Conservation (phyloP, 768 basidiomycete genomes). For the Boletus pseudopeckii region DNA sequence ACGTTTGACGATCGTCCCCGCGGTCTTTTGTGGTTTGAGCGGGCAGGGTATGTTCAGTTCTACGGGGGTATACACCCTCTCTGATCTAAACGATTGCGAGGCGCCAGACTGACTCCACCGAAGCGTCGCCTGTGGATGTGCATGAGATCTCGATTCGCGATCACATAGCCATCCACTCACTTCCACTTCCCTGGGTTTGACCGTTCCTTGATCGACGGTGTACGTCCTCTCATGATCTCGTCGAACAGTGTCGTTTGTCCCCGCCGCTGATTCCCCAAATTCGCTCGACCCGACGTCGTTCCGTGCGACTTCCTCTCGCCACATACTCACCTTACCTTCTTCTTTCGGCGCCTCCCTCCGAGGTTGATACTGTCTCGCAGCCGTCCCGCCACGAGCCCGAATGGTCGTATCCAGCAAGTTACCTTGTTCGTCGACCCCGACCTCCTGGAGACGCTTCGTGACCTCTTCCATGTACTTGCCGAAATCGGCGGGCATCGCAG, state of each 20-base stretch:
- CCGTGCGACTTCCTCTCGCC: conserved; percentile 52
- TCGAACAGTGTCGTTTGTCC: conserved; percentile 14
- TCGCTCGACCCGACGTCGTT: conserved; percentile 28
- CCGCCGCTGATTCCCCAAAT: conserved; percentile 17
- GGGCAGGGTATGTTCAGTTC: conserved; percentile 16
- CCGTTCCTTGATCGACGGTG: conserved; percentile 8
- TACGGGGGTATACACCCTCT: conserved; percentile 20
- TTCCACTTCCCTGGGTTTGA: conserved; percentile 21
- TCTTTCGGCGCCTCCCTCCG: conserved; percentile 19
- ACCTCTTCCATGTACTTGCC: conserved; percentile 30
- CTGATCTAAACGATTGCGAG: conserved; percentile 25
- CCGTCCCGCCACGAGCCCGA: conserved; percentile 5
- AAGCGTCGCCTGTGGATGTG: conserved; percentile 14
- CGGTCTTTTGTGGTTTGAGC: conserved; percentile 19
- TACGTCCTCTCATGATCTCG: conserved; percentile 10
- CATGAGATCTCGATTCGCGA: not conserved
- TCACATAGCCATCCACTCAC: conserved; percentile 10
- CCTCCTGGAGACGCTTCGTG: conserved; percentile 35
- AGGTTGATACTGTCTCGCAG: conserved; percentile 2
- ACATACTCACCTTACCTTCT: conserved; percentile 44
- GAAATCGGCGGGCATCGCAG: conserved; percentile 22
- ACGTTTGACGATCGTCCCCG: conserved; percentile 10
- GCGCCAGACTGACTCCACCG: conserved; percentile 18
- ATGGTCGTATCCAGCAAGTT: conserved; percentile 19
- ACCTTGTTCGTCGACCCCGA: conserved; percentile 31